A percentile compares a stretch with the other conserved stretches of the same genome.
Evolutionary conservation across 257 asterid species (phyloP).

Genomic region (Scutellaria galericulata): DNA sequence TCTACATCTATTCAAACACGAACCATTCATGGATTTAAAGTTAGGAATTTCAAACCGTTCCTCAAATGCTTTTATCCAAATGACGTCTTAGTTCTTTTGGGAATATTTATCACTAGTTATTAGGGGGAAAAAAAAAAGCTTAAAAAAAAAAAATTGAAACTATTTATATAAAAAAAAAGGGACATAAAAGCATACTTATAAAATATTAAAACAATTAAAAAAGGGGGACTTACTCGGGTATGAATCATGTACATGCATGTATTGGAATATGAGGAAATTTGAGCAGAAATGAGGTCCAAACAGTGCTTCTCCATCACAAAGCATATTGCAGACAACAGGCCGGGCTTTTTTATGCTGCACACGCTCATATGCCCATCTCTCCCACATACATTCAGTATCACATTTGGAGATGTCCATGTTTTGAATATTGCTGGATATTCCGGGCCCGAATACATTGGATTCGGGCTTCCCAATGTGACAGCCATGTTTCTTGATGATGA

Average conservation of each 20-base stretch:
- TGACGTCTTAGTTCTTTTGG: too few relatives aligned
- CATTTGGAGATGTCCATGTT: constrained; percentile 66
- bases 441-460: constrained; percentile 28
- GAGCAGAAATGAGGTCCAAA: constrained; percentile 60
- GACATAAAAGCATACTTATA: background rate
- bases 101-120: too few relatives aligned
- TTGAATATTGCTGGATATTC: constrained; percentile 41
- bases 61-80: too few relatives aligned
- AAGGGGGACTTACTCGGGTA: constrained; percentile 48
- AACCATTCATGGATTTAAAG: too few relatives aligned
- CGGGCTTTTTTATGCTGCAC: constrained; percentile 50
- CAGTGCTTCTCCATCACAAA: constrained; percentile 58
- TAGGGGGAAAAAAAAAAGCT: too few relatives aligned
- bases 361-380: constrained; percentile 65
- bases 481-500: constrained; percentile 4
- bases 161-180: background rate
- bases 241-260: constrained; percentile 61
- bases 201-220: background rate
- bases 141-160: background rate
- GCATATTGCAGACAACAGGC: constrained; percentile 50
- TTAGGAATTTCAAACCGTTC: too few relatives aligned
- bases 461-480: background rate
- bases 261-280: constrained; percentile 41
- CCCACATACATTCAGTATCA: constrained; percentile 54
- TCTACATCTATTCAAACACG: too few relatives aligned